phyloP scores from a whole-genome alignment of 768 basidiomycete species.

The Naganishia vaughanmartiniae region DNA sequence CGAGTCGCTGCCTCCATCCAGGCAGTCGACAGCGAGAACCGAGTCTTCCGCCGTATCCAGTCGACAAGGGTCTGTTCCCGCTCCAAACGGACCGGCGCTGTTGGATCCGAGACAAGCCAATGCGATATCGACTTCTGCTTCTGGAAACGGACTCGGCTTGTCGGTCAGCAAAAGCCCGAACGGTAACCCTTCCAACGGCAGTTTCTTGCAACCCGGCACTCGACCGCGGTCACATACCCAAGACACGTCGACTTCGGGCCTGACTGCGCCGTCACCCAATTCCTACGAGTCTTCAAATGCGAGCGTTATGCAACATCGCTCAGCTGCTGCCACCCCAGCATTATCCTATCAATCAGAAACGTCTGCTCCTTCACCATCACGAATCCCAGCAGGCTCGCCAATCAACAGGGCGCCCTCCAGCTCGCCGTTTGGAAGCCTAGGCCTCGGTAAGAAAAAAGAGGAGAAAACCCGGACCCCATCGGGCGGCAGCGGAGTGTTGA shows the following conservation, averaged over 20 bases:
- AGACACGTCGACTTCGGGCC: not conserved
- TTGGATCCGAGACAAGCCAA: conserved; percentile 7
- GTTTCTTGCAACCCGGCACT: not conserved
- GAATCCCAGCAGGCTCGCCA: not conserved
- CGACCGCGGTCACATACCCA: conserved; percentile 13
- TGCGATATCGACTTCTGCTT: not conserved
- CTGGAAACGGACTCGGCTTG: conserved; percentile 2
- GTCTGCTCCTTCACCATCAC: not conserved
- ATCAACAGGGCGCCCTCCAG: not conserved
- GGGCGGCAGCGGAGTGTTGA: not conserved
- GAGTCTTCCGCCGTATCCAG: not conserved
- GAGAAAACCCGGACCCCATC: conserved; percentile 2
- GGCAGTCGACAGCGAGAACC: not conserved
- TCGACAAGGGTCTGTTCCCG: not conserved
- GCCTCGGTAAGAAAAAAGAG: conserved; percentile 15
- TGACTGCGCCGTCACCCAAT: not conserved
- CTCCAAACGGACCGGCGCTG: not conserved
- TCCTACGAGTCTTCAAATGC: conserved; percentile 1
- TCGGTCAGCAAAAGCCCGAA: not conserved
- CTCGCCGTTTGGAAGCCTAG: conserved; percentile 17
- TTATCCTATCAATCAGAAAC: not conserved
- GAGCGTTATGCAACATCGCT: not conserved
- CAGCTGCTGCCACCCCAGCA: not conserved
- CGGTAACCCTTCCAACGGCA: conserved; percentile 6
- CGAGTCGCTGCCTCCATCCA: not conserved